Percentiles rank a stretch among this genome's conserved stretches.
Evolutionary conservation across 2,329 filamentous ascomycete species (phyloP).

Genomic region (Nemania abortiva): DNA sequence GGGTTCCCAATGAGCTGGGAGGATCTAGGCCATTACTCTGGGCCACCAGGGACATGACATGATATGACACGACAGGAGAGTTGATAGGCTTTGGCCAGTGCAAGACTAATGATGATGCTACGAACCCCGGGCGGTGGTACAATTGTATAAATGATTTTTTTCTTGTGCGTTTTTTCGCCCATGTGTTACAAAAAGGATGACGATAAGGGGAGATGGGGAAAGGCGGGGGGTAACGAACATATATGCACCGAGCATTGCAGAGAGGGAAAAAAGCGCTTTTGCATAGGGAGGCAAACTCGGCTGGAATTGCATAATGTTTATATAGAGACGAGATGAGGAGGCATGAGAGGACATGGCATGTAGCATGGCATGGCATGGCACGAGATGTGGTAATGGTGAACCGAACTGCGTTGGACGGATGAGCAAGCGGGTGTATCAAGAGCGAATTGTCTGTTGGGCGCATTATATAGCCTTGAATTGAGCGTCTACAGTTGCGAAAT

Average conservation of each 20-base stretch:
- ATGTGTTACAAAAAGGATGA: slow-evolving; percentile 17
- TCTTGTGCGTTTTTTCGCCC: background rate
- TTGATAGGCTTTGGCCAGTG: background rate
- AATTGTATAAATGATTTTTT: slow-evolving; percentile 24
- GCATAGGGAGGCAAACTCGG: slow-evolving; percentile 9
- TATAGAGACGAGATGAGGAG: slow-evolving; percentile 14
- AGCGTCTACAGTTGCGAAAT: slow-evolving; percentile 1
- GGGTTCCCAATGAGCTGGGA: slow-evolving; percentile 48
- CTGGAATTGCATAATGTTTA: slow-evolving; percentile 28
- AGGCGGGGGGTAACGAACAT: background rate
- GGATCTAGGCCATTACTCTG: slow-evolving; percentile 42
- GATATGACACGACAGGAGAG: background rate
- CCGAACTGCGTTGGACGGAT: slow-evolving; percentile 2
- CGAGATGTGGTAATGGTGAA: slow-evolving; percentile 11
- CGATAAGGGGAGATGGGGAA: background rate
- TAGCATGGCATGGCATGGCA: background rate
- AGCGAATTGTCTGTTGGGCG: slow-evolving; percentile 2
- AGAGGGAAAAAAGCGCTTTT: background rate
- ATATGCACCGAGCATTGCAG: slow-evolving; percentile 26
- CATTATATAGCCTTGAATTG: slow-evolving; percentile 9
- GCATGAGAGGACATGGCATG: background rate
- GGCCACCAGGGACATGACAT: slow-evolving; percentile 20
- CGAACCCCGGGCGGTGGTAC: slow-evolving; percentile 1
- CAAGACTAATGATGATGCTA: slow-evolving; percentile 28
- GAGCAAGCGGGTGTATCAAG: slow-evolving; percentile 5